These are phyloP conservation scores for Prunus kanzakura DNA, from an alignment of 306 rosid genomes.

Conservation along the genomic window DNA sequence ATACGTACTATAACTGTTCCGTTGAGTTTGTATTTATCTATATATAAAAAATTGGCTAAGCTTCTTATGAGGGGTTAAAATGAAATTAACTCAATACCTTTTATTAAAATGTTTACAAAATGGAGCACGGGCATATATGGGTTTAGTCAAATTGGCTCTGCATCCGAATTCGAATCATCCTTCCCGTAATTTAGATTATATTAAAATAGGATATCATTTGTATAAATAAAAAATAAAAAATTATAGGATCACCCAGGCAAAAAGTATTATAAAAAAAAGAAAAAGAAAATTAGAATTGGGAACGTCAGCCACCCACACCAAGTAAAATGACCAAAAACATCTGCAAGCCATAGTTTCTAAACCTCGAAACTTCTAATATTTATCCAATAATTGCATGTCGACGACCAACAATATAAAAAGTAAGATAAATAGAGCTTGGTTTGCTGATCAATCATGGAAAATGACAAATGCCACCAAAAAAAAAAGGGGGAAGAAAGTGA, in stretches of 20 bases:
- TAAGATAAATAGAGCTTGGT: neutral
- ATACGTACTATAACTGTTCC: no score
- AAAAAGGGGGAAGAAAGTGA: neutral
- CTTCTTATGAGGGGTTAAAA: no score
- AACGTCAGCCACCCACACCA: neutral
- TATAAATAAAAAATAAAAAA: no score
- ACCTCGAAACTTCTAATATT: neutral
- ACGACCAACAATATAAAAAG: neutral
- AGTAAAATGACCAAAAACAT: neutral
- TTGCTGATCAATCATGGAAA: neutral
- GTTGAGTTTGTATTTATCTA: no score
- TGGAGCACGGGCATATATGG: rapidly evolving
- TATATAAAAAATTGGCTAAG: no score
- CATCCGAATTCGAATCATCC: no score
- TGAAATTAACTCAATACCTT: no score
- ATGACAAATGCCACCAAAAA: neutral
- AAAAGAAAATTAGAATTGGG: neutral
- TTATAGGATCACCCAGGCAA: neutral
- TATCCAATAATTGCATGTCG: neutral
- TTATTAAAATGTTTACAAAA: no score
- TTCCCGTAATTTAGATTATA: no score
- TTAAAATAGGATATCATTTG: no score
- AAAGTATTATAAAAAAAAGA: no score
- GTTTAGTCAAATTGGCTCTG: no score
- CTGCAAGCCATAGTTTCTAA: neutral